These are phyloP conservation scores for Boeremia lycopersici DNA, from an alignment of 2,329 filamentous ascomycete species.

Conservation along the genomic window DNA sequence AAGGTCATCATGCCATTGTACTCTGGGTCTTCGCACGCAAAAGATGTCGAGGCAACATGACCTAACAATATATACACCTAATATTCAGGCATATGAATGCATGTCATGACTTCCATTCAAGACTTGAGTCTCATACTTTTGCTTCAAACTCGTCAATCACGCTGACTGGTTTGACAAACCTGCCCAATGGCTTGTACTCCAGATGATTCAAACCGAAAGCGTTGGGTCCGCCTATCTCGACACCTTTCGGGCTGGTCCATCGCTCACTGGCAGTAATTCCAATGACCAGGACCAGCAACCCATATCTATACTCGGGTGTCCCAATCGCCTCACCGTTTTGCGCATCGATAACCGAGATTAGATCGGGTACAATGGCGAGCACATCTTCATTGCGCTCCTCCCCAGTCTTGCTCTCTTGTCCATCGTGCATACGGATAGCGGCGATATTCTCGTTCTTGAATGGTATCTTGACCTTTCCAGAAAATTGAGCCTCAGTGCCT, in stretches of 20 bases:
- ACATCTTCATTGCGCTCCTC: slow-evolving; percentile 49
- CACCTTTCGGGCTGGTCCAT: slow-evolving; percentile 58
- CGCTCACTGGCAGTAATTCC: slow-evolving; percentile 61
- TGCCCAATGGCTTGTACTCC: slow-evolving; percentile 58
- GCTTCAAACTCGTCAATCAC: slow-evolving; percentile 58
- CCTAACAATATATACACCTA: slow-evolving; percentile 1
- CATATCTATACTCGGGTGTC: slow-evolving; percentile 62
- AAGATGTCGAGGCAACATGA: slow-evolving; percentile 28
- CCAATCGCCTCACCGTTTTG: slow-evolving; percentile 58
- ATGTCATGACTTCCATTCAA: background rate
- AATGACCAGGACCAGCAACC: slow-evolving; percentile 58
- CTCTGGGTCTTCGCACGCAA: slow-evolving; percentile 22
- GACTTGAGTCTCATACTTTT: slow-evolving; percentile 9
- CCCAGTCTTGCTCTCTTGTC: slow-evolving; percentile 28
- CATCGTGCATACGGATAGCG: slow-evolving; percentile 50
- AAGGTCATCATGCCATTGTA: slow-evolving; percentile 54
- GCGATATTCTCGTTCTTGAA: slow-evolving; percentile 78
- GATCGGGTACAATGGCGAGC: slow-evolving; percentile 57
- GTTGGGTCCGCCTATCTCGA: slow-evolving; percentile 58
- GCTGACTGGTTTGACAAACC: slow-evolving; percentile 59
- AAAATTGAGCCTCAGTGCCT: slow-evolving; percentile 30
- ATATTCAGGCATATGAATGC: background rate
- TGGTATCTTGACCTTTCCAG: slow-evolving; percentile 65
- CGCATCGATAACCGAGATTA: slow-evolving; percentile 57
- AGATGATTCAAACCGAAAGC: slow-evolving; percentile 58